A percentile compares a stretch with the other conserved stretches of the same genome.
phyloP scores from a whole-genome alignment of 1,284 basidiomycete genomes.

The Leccinum cinnamomeum region DNA sequence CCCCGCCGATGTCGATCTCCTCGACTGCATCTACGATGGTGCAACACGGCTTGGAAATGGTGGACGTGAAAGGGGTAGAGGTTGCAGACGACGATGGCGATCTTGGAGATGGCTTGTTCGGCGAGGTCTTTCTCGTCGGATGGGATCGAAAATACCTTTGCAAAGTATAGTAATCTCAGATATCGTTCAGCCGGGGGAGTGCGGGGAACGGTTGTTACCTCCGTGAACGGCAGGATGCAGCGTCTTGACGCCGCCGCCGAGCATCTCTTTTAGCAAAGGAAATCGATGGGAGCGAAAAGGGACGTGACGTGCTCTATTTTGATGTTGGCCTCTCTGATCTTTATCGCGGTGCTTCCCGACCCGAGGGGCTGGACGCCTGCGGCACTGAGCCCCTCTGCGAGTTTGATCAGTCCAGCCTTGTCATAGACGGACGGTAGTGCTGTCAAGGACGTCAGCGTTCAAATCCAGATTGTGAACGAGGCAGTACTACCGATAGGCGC shows the following conservation, averaged over 20 bases:
- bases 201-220: slow-evolving; percentile 47
- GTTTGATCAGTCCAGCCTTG: slow-evolving; percentile 88
- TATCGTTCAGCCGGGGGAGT: not conserved
- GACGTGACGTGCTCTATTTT: slow-evolving; percentile 74
- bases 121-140: slow-evolving; percentile 85
- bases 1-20: slow-evolving; percentile 99
- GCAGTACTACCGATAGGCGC: slow-evolving; percentile 28
- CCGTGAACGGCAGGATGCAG: slow-evolving; percentile 99
- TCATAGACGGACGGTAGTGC: slow-evolving; percentile 97
- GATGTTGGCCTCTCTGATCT: slow-evolving; percentile 93
- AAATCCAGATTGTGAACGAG: not conserved
- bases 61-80: slow-evolving; percentile 95
- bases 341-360: slow-evolving; percentile 97
- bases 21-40: slow-evolving; percentile 93
- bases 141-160: slow-evolving; percentile 82
- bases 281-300: slow-evolving; percentile 2
- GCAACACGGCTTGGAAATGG: slow-evolving; percentile 86
- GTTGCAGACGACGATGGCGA: slow-evolving; percentile 97
- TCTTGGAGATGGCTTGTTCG: slow-evolving; percentile 82
- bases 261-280: slow-evolving; percentile 68
- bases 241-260: slow-evolving; percentile 98
- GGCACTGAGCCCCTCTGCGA: slow-evolving; percentile 81
- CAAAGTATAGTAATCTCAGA: slow-evolving; percentile 30
- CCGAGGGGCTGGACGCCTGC: slow-evolving; percentile 90
- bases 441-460: slow-evolving; percentile 31